A percentile compares a stretch with the other conserved stretches of the same genome.
Evolutionary conservation across 768 basidiomycete species (phyloP).

Genomic region (Chalciporus piperatus): DNA sequence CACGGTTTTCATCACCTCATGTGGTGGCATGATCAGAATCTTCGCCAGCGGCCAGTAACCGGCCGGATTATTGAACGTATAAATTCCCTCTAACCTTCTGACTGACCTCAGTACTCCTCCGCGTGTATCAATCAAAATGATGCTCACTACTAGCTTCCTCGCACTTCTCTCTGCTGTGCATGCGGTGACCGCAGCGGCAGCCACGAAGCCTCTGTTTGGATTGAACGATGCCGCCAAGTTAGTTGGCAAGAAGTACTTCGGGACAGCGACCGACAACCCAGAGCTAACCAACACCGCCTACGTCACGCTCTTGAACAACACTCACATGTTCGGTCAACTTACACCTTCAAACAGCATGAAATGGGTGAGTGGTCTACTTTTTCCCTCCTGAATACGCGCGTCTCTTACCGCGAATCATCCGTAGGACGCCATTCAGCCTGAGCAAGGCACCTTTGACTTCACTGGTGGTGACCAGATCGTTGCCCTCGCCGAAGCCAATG

Average conservation of each 20-base stretch:
- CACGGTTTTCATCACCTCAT: not conserved
- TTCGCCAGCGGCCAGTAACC: not conserved
- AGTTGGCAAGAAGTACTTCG: slow-evolving; percentile 46
- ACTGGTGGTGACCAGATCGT: slow-evolving; percentile 20
- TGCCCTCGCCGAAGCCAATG: slow-evolving; percentile 17
- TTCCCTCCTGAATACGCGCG: not conserved
- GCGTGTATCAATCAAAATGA: not conserved
- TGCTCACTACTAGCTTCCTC: not conserved
- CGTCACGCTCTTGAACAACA: slow-evolving; percentile 4
- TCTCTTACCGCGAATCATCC: too few species aligned
- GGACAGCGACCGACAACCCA: slow-evolving; percentile 46
- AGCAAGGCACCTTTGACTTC: slow-evolving; percentile 24
- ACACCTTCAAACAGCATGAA: slow-evolving; percentile 22
- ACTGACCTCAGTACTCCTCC: not conserved
- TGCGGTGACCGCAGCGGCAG: not conserved
- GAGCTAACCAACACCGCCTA: slow-evolving; percentile 38
- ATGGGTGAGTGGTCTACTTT: slow-evolving; percentile 15
- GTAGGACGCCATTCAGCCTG: slow-evolving; percentile 20
- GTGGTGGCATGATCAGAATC: not conserved
- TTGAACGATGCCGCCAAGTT: slow-evolving; percentile 38
- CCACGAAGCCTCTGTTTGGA: not conserved
- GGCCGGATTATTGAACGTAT: not conserved
- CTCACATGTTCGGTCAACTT: slow-evolving; percentile 18
- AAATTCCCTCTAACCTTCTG: not conserved
- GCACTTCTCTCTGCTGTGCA: not conserved